These are phyloP conservation scores for Aegilops umbellulata DNA, from an alignment of 176 grass and related monocot species.

Conservation along the genomic window DNA sequence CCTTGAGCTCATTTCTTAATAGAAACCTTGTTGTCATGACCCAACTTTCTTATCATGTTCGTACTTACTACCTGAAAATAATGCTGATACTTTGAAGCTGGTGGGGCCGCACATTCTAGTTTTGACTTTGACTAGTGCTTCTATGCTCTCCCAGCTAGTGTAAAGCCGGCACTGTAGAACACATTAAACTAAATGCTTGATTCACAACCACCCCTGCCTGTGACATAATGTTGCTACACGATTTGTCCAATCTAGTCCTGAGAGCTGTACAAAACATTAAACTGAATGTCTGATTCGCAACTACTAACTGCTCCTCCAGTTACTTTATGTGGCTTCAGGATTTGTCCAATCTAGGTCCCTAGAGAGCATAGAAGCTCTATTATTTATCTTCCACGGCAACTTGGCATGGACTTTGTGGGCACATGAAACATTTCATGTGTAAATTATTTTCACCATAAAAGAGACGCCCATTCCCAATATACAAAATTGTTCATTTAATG, in stretches of 20 bases:
- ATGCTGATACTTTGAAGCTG: not conserved
- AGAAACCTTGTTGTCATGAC: constrained; percentile 8
- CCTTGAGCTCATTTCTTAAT: constrained; percentile 5
- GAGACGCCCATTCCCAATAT: not conserved
- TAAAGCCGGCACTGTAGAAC: not conserved
- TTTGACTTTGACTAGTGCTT: not conserved
- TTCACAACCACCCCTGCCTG: not conserved
- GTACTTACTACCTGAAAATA: constrained; percentile 1
- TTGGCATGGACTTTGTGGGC: not conserved
- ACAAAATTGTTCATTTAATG: constrained; percentile 1
- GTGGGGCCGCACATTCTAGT: not conserved
- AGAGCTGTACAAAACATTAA: not conserved
- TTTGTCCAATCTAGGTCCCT: not conserved
- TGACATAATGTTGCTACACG: not conserved
- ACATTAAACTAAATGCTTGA: not conserved
- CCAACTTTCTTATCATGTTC: constrained; percentile 3
- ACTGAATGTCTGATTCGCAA: not conserved
- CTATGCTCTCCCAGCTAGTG: not conserved
- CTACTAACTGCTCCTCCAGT: not conserved
- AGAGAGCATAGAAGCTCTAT: not conserved
- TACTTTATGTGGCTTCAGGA: not conserved
- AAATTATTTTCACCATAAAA: not conserved
- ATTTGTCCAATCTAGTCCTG: not conserved
- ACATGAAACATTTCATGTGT: not conserved
- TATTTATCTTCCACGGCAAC: not conserved